Conservation (phyloP, 2,329 filamentous ascomycete genomes). For the Septoria linicola region DNA sequence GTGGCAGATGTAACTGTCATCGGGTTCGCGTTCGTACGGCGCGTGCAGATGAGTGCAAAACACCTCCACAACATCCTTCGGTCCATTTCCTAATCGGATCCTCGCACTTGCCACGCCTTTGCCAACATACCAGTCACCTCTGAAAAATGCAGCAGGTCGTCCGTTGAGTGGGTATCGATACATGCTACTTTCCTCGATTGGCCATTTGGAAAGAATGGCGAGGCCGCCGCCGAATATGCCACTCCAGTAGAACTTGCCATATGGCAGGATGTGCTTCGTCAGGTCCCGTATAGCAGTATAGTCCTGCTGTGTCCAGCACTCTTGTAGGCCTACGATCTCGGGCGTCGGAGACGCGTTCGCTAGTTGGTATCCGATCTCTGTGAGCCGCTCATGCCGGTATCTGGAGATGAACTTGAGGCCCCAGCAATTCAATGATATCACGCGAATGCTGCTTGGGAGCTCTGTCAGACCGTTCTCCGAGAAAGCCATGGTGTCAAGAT, state of each 20-base stretch:
- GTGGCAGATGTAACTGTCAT: slow-evolving; percentile 87
- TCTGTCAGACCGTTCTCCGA: slow-evolving; percentile 28
- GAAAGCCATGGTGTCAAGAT: background rate
- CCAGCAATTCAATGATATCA: slow-evolving; percentile 95
- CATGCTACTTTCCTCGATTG: slow-evolving; percentile 87
- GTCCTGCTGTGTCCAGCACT: slow-evolving; percentile 88
- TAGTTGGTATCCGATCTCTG: slow-evolving; percentile 80
- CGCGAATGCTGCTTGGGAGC: slow-evolving; percentile 56
- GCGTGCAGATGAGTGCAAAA: slow-evolving; percentile 88
- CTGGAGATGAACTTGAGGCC: slow-evolving; percentile 84
- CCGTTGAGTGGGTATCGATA: slow-evolving; percentile 86
- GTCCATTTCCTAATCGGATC: slow-evolving; percentile 66
- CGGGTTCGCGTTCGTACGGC: slow-evolving; percentile 74
- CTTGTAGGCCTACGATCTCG: slow-evolving; percentile 88
- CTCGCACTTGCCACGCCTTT: slow-evolving; percentile 86
- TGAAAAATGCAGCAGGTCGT: slow-evolving; percentile 86
- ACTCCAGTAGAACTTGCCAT: slow-evolving; percentile 89
- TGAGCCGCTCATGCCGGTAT: slow-evolving; percentile 72
- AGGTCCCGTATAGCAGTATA: slow-evolving; percentile 73
- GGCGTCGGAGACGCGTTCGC: slow-evolving; percentile 66
- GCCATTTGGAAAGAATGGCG: slow-evolving; percentile 87
- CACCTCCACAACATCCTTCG: slow-evolving; percentile 73
- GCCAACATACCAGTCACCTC: slow-evolving; percentile 94
- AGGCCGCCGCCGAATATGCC: slow-evolving; percentile 88
- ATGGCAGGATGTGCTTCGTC: slow-evolving; percentile 72